A percentile compares a stretch with the other conserved stretches of the same genome.
Conservation (phyloP, 1,284 basidiomycete species). For the Lentinus polychrous region DNA sequence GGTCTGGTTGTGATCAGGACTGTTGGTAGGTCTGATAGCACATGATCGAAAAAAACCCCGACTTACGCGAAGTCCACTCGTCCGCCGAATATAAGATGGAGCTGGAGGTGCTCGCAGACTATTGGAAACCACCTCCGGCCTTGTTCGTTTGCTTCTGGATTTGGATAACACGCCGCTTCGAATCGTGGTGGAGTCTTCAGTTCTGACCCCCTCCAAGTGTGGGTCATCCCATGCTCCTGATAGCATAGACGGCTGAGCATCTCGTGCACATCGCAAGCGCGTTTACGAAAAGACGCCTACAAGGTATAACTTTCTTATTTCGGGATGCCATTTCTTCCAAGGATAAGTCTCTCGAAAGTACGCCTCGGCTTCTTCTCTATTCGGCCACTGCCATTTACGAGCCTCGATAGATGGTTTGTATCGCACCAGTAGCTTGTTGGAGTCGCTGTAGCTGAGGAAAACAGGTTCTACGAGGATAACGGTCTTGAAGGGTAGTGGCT, state of each 20-base stretch:
- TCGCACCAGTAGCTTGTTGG: background rate
- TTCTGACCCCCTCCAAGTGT: background rate
- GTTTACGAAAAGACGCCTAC: background rate
- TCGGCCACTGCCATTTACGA: background rate
- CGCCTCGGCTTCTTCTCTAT: background rate
- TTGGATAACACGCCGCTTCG: constrained; percentile 1
- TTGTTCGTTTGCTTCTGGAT: background rate
- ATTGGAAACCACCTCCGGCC: background rate
- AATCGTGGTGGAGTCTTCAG: background rate
- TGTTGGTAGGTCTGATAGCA: background rate
- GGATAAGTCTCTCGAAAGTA: background rate
- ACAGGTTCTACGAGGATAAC: background rate
- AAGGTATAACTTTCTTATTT: background rate
- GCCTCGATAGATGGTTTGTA: background rate
- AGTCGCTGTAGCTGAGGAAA: background rate
- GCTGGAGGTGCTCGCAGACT: background rate
- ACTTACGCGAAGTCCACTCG: background rate
- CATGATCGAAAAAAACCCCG: background rate
- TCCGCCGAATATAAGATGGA: background rate
- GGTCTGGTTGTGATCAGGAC: background rate
- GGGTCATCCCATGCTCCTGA: background rate
- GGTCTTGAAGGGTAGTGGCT: background rate
- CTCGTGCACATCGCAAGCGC: background rate
- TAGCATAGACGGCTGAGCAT: background rate
- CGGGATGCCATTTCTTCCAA: constrained; percentile 1